phyloP scores from a whole-genome alignment of 257 asterid genomes.

The Osmanthus fragrans region DNA sequence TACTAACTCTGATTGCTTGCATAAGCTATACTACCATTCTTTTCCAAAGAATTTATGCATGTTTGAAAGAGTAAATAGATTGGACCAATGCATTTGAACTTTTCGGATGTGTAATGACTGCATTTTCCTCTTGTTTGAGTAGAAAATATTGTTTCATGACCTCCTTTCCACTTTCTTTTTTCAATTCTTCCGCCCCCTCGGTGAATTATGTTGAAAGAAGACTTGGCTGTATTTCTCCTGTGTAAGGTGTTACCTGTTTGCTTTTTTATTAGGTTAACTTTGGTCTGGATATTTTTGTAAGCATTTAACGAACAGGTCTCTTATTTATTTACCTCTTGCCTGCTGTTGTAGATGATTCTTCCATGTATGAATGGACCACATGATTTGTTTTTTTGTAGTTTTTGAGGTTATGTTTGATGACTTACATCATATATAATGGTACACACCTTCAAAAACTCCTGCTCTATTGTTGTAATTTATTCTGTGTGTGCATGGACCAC shows the following conservation, averaged over 20 bases:
- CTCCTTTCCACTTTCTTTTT: background rate
- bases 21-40: background rate
- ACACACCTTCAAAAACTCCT: too few relatives aligned
- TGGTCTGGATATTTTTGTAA: background rate
- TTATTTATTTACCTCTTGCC: too few relatives aligned
- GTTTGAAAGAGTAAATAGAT: background rate
- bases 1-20: constrained; percentile 15
- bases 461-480: background rate
- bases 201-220: background rate
- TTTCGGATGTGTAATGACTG: background rate
- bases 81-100: background rate
- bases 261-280: background rate
- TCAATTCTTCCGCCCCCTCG: background rate
- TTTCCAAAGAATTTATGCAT: background rate
- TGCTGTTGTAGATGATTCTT: background rate
- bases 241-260: background rate
- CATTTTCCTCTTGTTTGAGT: background rate
- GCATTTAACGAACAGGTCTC: background rate
- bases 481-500: background rate
- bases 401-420: background rate
- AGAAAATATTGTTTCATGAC: background rate
- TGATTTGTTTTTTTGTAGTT: too few relatives aligned
- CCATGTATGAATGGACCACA: background rate
- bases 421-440: background rate
- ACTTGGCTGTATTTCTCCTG: background rate